Evolutionary conservation across 768 basidiomycete genomes (phyloP).

Genomic region (Lepiota venenata): DNA sequence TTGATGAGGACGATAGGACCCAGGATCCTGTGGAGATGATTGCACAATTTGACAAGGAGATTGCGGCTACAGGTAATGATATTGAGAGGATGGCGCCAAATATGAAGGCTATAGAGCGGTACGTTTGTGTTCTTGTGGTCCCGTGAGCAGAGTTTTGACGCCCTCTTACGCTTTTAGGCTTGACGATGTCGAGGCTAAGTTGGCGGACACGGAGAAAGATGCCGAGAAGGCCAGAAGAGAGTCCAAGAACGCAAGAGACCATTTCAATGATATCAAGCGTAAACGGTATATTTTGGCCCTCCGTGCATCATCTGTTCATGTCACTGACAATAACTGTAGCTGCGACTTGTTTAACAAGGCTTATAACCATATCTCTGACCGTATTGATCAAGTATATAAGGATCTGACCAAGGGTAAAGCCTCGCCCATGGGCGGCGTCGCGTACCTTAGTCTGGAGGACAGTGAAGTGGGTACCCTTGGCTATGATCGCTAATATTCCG

Average conservation of each 20-base stretch:
- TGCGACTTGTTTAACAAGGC: conserved; percentile 92
- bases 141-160: neutral
- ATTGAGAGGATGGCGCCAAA: conserved; percentile 96
- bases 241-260: conserved; percentile 85
- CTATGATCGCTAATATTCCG: neutral
- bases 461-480: conserved; percentile 64
- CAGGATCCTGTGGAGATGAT: conserved; percentile 61
- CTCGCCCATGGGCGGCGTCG: conserved; percentile 92
- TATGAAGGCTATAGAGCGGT: conserved; percentile 93
- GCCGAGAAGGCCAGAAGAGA: conserved; percentile 90
- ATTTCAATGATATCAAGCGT: conserved; percentile 85
- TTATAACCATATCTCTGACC: conserved; percentile 92
- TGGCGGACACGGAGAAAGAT: conserved; percentile 87
- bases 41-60: conserved; percentile 71
- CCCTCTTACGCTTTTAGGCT: conserved; percentile 39
- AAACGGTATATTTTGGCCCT: conserved; percentile 52
- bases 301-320: neutral
- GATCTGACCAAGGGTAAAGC: conserved; percentile 95
- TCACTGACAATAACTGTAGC: conserved; percentile 22
- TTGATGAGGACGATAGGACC: conserved; percentile 76
- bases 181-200: conserved; percentile 80
- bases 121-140: conserved; percentile 19
- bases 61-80: conserved; percentile 68
- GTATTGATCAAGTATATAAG: conserved; percentile 96
- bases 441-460: conserved; percentile 94